These are phyloP conservation scores for Ophiostoma angusticollis DNA, from an alignment of 2,329 filamentous ascomycete genomes.

Conservation along the genomic window DNA sequence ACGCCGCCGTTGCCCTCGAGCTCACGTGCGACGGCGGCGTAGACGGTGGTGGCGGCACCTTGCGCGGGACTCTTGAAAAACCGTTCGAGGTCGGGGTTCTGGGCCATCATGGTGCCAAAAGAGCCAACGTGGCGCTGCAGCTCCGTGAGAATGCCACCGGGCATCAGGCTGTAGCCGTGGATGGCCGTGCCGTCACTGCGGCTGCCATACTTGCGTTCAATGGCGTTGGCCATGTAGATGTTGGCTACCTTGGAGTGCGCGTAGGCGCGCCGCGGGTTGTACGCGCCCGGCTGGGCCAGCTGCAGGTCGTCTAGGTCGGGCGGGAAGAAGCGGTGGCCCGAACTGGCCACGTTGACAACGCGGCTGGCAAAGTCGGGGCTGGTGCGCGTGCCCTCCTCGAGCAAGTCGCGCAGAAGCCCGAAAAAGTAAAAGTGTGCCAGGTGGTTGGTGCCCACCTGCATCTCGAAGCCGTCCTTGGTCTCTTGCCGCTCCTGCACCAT, in stretches of 20 bases:
- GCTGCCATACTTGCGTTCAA: conserved; percentile 31
- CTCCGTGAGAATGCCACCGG: conserved; percentile 27
- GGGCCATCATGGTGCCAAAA: conserved; percentile 11
- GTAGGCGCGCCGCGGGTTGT: conserved; percentile 26
- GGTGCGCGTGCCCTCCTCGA: conserved; percentile 27
- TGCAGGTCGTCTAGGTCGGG: conserved; percentile 29
- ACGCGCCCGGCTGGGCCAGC: conserved; percentile 20
- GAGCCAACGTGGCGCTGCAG: conserved; percentile 19
- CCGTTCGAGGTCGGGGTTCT: not conserved
- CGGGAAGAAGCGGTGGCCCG: conserved; percentile 24
- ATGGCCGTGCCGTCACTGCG: conserved; percentile 18
- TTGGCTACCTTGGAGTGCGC: conserved; percentile 32
- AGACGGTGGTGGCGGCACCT: conserved; percentile 30
- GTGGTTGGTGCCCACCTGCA: conserved; percentile 39
- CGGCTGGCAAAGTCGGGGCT: conserved; percentile 28
- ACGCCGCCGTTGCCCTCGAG: conserved; percentile 28
- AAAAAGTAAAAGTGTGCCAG: conserved; percentile 40
- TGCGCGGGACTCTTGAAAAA: conserved; percentile 23
- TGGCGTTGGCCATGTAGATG: conserved; percentile 32
- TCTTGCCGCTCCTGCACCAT: conserved; percentile 18
- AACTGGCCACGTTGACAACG: conserved; percentile 31
- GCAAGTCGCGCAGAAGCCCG: conserved; percentile 30
- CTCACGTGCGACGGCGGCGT: conserved; percentile 24
- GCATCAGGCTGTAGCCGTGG: conserved; percentile 30
- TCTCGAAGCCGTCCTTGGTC: conserved; percentile 34